phyloP scores from a whole-genome alignment of 306 rosid species.

The Hippophae tibetana region DNA sequence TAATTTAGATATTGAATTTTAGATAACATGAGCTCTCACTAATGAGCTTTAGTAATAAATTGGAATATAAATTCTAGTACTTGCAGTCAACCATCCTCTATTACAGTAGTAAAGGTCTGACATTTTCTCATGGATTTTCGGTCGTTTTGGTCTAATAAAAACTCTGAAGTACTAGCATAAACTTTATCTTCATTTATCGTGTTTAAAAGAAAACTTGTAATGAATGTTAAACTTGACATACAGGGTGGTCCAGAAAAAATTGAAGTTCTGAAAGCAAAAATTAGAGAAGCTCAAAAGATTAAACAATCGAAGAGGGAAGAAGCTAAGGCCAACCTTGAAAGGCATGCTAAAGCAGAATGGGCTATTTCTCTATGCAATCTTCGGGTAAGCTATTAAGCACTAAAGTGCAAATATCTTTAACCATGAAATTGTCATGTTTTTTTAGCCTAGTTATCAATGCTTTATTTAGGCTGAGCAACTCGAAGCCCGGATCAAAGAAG shows the following conservation, averaged over 20 bases:
- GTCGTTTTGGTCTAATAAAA: no score
- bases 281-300: slow-evolving; percentile 40
- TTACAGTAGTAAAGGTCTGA: no score
- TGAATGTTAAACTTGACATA: slow-evolving; percentile 1
- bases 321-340: slow-evolving; percentile 37
- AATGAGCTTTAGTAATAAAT: neutral
- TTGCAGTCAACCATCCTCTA: no score
- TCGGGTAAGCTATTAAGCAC: slow-evolving; percentile 35
- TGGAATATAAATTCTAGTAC: no score
- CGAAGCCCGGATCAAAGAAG: slow-evolving; percentile 45
- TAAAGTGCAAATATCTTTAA: neutral
- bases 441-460: neutral
- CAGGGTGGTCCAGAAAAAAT: slow-evolving; percentile 36
- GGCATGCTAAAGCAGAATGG: slow-evolving; percentile 59
- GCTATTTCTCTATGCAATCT: slow-evolving; percentile 51
- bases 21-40: neutral
- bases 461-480: slow-evolving; percentile 45
- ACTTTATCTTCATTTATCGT: neutral
- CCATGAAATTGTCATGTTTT: neutral
- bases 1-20: neutral
- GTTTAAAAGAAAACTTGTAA: neutral
- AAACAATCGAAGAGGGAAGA: slow-evolving; percentile 44
- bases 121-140: no score
- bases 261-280: slow-evolving; percentile 29
- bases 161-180: neutral